Percentiles rank a stretch among this genome's conserved stretches.
phyloP scores from a whole-genome alignment of 129 eudicot genomes.

The Arctium lappa region DNA sequence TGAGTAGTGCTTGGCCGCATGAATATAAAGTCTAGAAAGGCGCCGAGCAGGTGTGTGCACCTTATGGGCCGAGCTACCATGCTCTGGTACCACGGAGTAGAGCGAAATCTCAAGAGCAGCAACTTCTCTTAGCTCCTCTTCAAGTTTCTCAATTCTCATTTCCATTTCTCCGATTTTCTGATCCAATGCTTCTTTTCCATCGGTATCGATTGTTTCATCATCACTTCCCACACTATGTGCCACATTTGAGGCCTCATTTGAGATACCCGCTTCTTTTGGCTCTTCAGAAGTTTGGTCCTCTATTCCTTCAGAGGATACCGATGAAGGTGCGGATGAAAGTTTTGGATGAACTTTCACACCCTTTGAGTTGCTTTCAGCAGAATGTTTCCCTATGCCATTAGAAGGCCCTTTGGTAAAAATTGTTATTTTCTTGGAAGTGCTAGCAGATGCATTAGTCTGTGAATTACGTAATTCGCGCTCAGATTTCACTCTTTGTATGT shows the following conservation, averaged over 20 bases:
- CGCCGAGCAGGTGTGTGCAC: constrained; percentile 99
- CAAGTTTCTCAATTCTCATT: constrained; percentile 71
- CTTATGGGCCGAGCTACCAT: constrained; percentile 94
- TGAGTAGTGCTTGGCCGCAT: constrained; percentile 91
- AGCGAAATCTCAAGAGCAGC: constrained; percentile 97
- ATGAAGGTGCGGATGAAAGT: constrained; percentile 60
- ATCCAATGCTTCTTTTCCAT: constrained; percentile 44
- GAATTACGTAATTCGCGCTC: constrained; percentile 25
- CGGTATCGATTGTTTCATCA: constrained; percentile 41
- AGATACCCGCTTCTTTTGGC: constrained; percentile 36
- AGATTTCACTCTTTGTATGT: constrained; percentile 39
- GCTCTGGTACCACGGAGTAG: constrained; percentile 88
- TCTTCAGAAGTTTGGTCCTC: constrained; percentile 42
- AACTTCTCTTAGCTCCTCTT: constrained; percentile 91
- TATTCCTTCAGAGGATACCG: constrained; percentile 61
- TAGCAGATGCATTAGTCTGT: constrained; percentile 28
- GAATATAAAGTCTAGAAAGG: constrained; percentile 85
- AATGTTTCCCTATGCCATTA: constrained; percentile 22
- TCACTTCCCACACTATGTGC: constrained; percentile 40
- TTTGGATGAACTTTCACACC: constrained; percentile 64
- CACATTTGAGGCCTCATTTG: constrained; percentile 42
- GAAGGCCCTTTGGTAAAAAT: constrained; percentile 28
- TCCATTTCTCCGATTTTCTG: constrained; percentile 81
- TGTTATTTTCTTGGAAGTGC: constrained; percentile 37
- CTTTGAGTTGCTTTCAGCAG: constrained; percentile 37